A percentile compares a stretch with the other conserved stretches of the same genome.
Evolutionary conservation across 345 rosid species (phyloP).

Genomic region (Populus alba): DNA sequence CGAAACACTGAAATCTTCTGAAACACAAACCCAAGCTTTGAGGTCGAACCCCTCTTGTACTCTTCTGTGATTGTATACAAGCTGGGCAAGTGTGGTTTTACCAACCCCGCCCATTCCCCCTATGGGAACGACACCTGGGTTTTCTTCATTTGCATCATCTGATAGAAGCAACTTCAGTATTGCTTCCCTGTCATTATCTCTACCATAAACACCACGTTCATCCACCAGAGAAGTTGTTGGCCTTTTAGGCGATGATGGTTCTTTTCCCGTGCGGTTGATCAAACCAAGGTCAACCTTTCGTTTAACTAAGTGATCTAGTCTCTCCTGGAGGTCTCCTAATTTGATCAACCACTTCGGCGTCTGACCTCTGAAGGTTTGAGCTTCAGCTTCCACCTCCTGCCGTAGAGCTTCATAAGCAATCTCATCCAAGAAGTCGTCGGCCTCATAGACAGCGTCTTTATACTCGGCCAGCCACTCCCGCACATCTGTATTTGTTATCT

Average conservation of each 20-base stretch:
- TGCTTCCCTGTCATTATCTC: slow-evolving; percentile 1
- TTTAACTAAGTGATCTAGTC: background rate
- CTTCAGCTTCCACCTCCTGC: too few species aligned
- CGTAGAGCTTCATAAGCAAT: too few species aligned
- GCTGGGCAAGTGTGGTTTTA: slow-evolving; percentile 15
- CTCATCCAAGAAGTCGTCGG: slow-evolving; percentile 13
- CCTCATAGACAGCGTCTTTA: background rate
- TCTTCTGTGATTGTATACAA: background rate
- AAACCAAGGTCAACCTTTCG: slow-evolving; percentile 5
- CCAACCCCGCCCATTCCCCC: background rate
- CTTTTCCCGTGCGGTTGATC: background rate
- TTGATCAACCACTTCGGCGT: too few species aligned
- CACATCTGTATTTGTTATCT: background rate
- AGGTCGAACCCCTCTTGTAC: background rate
- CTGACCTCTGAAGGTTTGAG: background rate
- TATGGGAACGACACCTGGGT: too few species aligned
- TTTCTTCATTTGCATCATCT: background rate
- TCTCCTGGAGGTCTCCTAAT: background rate
- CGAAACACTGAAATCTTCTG: slow-evolving; percentile 2
- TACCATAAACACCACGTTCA: slow-evolving; percentile 3
- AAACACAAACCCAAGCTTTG: slow-evolving; percentile 7
- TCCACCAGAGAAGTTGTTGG: slow-evolving; percentile 1
- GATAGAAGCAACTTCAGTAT: background rate
- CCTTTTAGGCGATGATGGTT: background rate
- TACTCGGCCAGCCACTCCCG: background rate